Evolutionary conservation across 139 green algal species (phyloP), one percentile per base, ranked within the genome.

Genomic region (Spirogloea muscicola): DNA sequence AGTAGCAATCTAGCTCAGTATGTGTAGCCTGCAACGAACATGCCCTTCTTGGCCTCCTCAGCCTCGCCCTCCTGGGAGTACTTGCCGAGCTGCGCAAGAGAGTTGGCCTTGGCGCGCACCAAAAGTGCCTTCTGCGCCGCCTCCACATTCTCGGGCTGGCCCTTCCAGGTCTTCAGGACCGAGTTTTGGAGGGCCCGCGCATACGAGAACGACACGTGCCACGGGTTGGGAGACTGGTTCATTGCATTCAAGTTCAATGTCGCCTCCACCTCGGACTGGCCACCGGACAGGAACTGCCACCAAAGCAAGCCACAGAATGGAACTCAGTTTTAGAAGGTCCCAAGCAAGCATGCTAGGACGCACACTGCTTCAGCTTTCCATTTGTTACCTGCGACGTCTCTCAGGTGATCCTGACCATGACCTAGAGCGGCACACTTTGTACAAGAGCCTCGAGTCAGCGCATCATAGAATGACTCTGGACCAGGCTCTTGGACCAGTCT

Each of bases 151-250:
- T 86, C 88, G 43, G 89, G 84, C 84, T 97, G 89, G 60, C 94
- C 89, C 42, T 68, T 51, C 83, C 83, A 88, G 58, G 79, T 86
- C 89, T 93, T 91, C 42, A 89, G 69, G 27, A 86, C 82, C 10
- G 81, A 71, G 77, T 87, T 87, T 86, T 95, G 92, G 70, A 99
- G 91, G 18, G 94, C 94, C 77, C 94, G 92, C 21, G 94, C 94
- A 86, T 98, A 99, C n/a, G 93, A 98, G 94, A 99, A 99, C 48
- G 94, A 98, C 87, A 99, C 94, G 86, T 98, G 93, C 94, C 94
- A 99, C n/a, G 94, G 94, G 92, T 99, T 99, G 82, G 94, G 91
- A 42, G 58, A 80, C 91, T 97, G 88, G 94, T 99, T 98, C 94
- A 99, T 99, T 83, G 93, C 94, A 85, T 99, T 98, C 60, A 99